These are phyloP conservation scores for Glomus cerebriforme DNA, from an alignment of 192 early-diverging fungal genomes.

Conservation along the genomic window DNA sequence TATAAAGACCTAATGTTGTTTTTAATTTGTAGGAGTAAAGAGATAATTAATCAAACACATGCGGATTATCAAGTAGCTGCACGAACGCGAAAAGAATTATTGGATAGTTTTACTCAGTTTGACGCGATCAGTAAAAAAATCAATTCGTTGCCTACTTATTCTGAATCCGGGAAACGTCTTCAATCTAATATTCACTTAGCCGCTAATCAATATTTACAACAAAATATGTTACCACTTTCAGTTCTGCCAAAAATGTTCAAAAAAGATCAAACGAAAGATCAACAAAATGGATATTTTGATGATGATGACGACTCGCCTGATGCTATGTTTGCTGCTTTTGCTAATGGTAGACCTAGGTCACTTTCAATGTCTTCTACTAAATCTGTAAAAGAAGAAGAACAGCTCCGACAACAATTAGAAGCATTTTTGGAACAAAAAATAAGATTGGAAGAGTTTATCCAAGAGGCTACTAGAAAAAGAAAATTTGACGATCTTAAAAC, in stretches of 20 bases:
- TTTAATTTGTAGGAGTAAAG: constrained; percentile 21
- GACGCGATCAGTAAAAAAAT: constrained; percentile 67
- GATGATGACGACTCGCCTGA: constrained; percentile 8
- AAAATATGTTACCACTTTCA: constrained; percentile 76
- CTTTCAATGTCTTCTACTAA: constrained; percentile 37
- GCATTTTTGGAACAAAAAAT: constrained; percentile 70
- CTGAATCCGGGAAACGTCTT: constrained; percentile 55
- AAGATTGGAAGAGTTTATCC: constrained; percentile 63
- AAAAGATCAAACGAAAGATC: constrained; percentile 22
- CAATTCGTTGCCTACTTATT: constrained; percentile 48
- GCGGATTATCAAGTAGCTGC: constrained; percentile 62
- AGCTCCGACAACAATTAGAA: constrained; percentile 44
- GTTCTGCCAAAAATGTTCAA: constrained; percentile 67
- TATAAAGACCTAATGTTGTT: not conserved
- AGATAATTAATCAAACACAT: constrained; percentile 47
- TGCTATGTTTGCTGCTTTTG: not conserved
- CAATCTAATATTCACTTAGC: constrained; percentile 64
- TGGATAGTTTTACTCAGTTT: constrained; percentile 64
- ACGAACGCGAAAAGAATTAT: constrained; percentile 61
- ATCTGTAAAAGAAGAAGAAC: constrained; percentile 39
- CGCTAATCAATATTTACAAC: constrained; percentile 72
- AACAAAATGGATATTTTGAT: constrained; percentile 7
- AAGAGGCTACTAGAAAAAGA: constrained; percentile 63
- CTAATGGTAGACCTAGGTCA: constrained; percentile 22
- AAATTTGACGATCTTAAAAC: constrained; percentile 73